phyloP scores from a whole-genome alignment of 2,329 filamentous ascomycete species.

The Fusarium nelsonii region DNA sequence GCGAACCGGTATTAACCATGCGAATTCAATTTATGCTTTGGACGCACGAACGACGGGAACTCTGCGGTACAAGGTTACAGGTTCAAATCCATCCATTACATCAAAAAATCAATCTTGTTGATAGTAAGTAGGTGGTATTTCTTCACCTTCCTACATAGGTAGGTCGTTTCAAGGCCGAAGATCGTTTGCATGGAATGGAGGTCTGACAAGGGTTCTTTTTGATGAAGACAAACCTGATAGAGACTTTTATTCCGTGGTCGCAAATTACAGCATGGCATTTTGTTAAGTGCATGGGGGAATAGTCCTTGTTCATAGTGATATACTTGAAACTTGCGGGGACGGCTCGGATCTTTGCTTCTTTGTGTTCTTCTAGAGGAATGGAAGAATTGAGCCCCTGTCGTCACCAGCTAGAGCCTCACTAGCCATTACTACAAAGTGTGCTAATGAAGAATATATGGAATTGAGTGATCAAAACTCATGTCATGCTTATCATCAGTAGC shows the following conservation, averaged over 20 bases:
- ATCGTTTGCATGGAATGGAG: slow-evolving; percentile 13
- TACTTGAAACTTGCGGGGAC: slow-evolving; percentile 20
- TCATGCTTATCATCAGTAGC: background rate
- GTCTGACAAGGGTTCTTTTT: slow-evolving; percentile 20
- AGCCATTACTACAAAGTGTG: background rate
- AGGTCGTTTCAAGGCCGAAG: slow-evolving; percentile 37
- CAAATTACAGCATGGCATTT: slow-evolving; percentile 4
- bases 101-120: background rate
- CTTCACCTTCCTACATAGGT: slow-evolving; percentile 37
- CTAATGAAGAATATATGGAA: no score
- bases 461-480: no score
- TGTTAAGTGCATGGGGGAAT: background rate
- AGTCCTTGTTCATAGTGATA: background rate
- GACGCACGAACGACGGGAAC: slow-evolving; percentile 29
- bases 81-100: background rate
- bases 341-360: slow-evolving; percentile 9
- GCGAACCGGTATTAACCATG: slow-evolving; percentile 40
- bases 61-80: slow-evolving; percentile 34
- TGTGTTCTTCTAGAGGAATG: slow-evolving; percentile 10
- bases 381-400: slow-evolving; percentile 6
- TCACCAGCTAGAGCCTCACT: slow-evolving; percentile 2
- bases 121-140: background rate
- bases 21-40: slow-evolving; percentile 22
- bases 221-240: slow-evolving; percentile 1
- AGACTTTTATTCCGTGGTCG: slow-evolving; percentile 3